Percentiles rank a stretch among this genome's conserved stretches.
Conservation (phyloP, 768 basidiomycete species). For the Tephrocybe sp. region DNA sequence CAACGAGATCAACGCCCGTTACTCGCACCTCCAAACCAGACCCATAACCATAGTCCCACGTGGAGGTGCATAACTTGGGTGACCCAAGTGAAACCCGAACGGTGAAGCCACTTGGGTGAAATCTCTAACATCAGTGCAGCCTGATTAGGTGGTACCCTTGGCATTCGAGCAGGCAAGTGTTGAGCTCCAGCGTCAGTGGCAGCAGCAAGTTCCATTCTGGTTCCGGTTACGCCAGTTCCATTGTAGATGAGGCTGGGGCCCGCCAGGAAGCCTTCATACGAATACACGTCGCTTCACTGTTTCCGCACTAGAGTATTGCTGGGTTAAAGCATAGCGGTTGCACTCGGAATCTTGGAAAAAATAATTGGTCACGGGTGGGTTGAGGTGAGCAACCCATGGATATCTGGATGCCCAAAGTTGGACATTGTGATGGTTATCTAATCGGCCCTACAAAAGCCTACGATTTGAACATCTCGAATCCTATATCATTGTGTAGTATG, state of each 20-base stretch:
- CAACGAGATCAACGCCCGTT: not conserved
- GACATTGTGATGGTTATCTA: too few relatives aligned
- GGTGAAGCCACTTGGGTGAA: constrained; percentile 22
- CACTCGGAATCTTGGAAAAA: too few relatives aligned
- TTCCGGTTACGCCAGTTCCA: not conserved
- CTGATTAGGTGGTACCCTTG: not conserved
- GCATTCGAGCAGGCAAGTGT: constrained; percentile 2
- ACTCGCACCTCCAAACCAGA: not conserved
- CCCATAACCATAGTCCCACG: constrained; percentile 4
- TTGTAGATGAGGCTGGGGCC: not conserved
- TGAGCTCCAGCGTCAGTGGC: not conserved
- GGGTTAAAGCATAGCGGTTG: too few relatives aligned
- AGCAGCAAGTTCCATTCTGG: constrained; percentile 1
- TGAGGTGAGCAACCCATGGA: too few relatives aligned
- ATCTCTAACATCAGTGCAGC: not conserved
- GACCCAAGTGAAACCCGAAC: constrained; percentile 26
- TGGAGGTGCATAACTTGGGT: constrained; percentile 19
- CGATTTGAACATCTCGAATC: too few relatives aligned
- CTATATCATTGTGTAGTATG: too few relatives aligned
- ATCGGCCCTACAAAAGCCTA: too few relatives aligned
- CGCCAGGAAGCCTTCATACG: too few relatives aligned
- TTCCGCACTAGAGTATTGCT: too few relatives aligned
- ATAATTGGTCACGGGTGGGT: too few relatives aligned
- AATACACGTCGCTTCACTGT: too few relatives aligned
- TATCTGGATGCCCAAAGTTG: too few relatives aligned